phyloP scores from a whole-genome alignment of 108 stramenopile species.

The Cyclotella choctawhatcheeana region DNA sequence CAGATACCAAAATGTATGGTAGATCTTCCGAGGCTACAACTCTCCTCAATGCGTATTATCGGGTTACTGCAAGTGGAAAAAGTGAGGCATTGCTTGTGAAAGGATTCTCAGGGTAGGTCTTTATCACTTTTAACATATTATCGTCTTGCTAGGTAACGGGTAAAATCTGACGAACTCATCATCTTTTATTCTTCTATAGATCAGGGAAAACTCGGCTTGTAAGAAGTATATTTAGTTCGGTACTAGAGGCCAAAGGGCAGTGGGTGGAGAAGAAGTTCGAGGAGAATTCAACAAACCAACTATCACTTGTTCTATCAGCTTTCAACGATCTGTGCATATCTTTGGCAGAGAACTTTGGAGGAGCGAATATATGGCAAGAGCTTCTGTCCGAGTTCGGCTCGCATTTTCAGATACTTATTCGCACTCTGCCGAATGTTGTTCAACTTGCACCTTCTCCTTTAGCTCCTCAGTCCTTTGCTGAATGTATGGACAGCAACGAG shows the following conservation, averaged over 20 bases:
- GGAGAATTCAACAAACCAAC: slow-evolving; percentile 13
- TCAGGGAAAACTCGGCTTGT: slow-evolving; percentile 28
- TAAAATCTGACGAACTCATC: background rate
- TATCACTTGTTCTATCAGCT: slow-evolving; percentile 26
- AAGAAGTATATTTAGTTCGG: slow-evolving; percentile 6
- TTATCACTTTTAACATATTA: no score
- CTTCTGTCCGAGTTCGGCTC: slow-evolving; percentile 33
- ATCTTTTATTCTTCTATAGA: background rate
- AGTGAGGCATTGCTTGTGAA: background rate
- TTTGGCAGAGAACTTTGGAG: no score
- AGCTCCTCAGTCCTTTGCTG: background rate
- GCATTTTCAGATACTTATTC: slow-evolving; percentile 26
- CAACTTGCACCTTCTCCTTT: slow-evolving; percentile 6
- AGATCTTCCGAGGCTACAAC: slow-evolving; percentile 8
- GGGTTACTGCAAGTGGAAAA: slow-evolving; percentile 34
- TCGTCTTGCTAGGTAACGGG: background rate
- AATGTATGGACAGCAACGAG: background rate
- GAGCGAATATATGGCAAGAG: slow-evolving; percentile 13
- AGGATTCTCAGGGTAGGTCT: slow-evolving; percentile 9
- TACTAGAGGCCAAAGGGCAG: background rate
- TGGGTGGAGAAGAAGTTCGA: slow-evolving; percentile 19
- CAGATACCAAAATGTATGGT: slow-evolving; percentile 9
- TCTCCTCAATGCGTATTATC: slow-evolving; percentile 47
- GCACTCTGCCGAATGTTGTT: slow-evolving; percentile 32
- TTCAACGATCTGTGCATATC: no score